phyloP scores from a whole-genome alignment of 257 asterid species.

The Jacaranda mimosifolia region DNA sequence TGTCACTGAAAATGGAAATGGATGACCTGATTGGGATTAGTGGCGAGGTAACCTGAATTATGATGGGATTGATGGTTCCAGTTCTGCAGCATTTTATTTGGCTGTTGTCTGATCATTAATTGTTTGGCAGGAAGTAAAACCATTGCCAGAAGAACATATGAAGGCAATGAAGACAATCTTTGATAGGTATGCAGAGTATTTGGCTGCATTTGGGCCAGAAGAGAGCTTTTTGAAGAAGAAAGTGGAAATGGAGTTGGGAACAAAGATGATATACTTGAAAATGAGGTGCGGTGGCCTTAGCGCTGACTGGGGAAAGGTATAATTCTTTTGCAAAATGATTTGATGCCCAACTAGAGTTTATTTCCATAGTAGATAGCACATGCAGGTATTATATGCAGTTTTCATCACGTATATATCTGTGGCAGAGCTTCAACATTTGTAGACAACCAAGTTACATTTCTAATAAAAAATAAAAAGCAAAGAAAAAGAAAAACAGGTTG shows the following conservation, averaged over 20 bases:
- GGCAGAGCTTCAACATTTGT: background rate
- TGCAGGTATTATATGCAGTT: background rate
- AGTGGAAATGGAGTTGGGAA: conserved; percentile 89
- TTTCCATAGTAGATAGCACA: conserved; percentile 2
- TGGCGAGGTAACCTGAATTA: conserved; percentile 74
- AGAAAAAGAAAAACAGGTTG: background rate
- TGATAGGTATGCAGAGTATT: conserved; percentile 69
- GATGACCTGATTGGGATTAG: conserved; percentile 89
- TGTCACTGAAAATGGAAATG: conserved; percentile 83
- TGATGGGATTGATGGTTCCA: conserved; percentile 9
- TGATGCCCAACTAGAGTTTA: conserved; percentile 2
- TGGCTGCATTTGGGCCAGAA: conserved; percentile 87
- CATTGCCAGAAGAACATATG: conserved; percentile 72
- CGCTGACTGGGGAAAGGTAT: conserved; percentile 98
- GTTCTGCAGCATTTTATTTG: conserved; percentile 24
- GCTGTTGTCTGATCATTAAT: conserved; percentile 31
- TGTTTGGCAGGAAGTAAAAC: conserved; percentile 80
- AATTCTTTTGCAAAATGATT: conserved; percentile 30
- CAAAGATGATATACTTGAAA: conserved; percentile 92
- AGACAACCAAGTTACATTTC: background rate
- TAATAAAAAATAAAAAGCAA: background rate
- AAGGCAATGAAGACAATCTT: conserved; percentile 73
- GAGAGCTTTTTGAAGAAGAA: conserved; percentile 93
- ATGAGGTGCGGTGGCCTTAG: conserved; percentile 95
- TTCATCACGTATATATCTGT: conserved; percentile 22